Percentiles rank a stretch among this genome's conserved stretches.
Conservation (phyloP, 495 filamentous ascomycete species). For the Podospora tetraspora region DNA sequence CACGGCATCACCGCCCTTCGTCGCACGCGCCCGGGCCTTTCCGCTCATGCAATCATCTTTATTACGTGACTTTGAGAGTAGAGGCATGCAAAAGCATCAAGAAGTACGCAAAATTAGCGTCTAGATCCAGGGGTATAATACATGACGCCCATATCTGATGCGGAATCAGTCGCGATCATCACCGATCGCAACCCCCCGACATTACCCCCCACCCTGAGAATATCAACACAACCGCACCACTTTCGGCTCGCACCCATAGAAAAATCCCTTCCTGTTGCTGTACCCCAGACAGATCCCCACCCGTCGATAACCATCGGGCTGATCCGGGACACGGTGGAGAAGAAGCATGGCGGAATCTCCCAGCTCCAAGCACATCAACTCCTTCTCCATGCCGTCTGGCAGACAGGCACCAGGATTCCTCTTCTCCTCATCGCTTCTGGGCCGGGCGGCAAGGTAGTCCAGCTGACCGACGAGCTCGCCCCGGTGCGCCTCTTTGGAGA, state of each 20-base stretch:
- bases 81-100: not conserved
- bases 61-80: too few species aligned
- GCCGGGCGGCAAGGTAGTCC: slow-evolving; percentile 20
- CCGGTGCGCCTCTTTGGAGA: slow-evolving; percentile 28
- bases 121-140: not conserved
- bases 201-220: not conserved
- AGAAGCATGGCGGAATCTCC: slow-evolving; percentile 32
- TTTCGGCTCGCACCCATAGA: slow-evolving; percentile 26
- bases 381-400: slow-evolving; percentile 22
- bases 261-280: slow-evolving; percentile 25
- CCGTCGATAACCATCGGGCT: slow-evolving; percentile 16
- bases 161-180: not conserved
- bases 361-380: slow-evolving; percentile 28
- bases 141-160: not conserved
- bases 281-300: slow-evolving; percentile 28
- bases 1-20: not conserved
- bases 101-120: not conserved
- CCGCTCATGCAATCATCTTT: not conserved
- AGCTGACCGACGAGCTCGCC: slow-evolving; percentile 31
- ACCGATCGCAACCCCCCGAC: not conserved
- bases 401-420: slow-evolving; percentile 7
- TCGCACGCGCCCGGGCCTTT: not conserved
- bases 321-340: slow-evolving; percentile 14
- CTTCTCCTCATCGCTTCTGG: not conserved
- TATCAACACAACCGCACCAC: slow-evolving; percentile 17